Evolutionary conservation across 139 green algal species (phyloP).

Genomic region (Trebouxia sp.): DNA sequence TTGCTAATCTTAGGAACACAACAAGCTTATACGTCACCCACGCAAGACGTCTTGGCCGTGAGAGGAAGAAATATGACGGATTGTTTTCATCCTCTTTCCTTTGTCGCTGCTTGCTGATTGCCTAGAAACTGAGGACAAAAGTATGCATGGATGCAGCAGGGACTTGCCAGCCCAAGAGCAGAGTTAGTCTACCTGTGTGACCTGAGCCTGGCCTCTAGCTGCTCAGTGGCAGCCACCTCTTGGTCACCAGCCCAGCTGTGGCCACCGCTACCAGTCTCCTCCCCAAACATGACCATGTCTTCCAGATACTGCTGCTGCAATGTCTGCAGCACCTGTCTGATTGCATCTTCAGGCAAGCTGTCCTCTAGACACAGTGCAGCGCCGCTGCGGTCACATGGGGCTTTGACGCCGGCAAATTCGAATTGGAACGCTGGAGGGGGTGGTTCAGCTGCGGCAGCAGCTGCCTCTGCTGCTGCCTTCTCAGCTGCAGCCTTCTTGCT

Average conservation of each 20-base stretch:
- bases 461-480: background rate
- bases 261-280: conserved; percentile 33
- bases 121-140: too few relatives aligned
- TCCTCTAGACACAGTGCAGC: background rate
- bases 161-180: too few relatives aligned
- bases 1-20: too few relatives aligned
- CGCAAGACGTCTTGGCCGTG: too few relatives aligned
- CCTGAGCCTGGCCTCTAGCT: conserved; percentile 60
- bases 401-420: background rate
- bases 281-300: conserved; percentile 54
- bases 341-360: background rate
- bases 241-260: conserved; percentile 46
- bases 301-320: conserved; percentile 40
- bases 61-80: too few relatives aligned
- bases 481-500: background rate
- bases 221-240: conserved; percentile 60
- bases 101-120: too few relatives aligned
- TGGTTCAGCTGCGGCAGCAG: background rate
- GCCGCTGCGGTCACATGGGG: background rate
- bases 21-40: too few relatives aligned
- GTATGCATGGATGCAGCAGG: background rate
- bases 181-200: conserved; percentile 48
- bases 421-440: background rate
- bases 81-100: too few relatives aligned
- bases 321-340: background rate